Evolutionary conservation across 352 stramenopile genomes (phyloP), one percentile per base, ranked within the genome.

Genomic region (Phytophthora megakarya): DNA sequence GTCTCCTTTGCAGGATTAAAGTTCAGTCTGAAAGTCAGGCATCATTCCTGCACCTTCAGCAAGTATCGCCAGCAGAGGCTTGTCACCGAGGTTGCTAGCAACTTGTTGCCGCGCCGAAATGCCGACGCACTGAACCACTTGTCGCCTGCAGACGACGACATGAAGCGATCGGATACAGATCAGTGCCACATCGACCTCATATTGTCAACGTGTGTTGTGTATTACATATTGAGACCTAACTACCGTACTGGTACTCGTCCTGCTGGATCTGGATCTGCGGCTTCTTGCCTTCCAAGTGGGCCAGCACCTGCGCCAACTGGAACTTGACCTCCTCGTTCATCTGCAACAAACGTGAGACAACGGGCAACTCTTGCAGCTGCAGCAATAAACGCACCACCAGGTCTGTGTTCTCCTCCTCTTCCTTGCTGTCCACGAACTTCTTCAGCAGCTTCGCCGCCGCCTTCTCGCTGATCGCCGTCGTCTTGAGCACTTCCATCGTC

Each of bases 301-400:
- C 81, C 52, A 92, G 72, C 54, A 92, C 84, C 68, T 92, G 84
- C 61, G 70, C 51, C 52, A 92, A 74, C 61, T 92, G 84, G n/a
- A 72, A 77, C 69, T 88, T 88, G 28, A 92, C 80, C 51, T 90
- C 84, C 10, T 90, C 81, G 35, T 81, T 92, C 70, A 92, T 86
- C 84, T 92, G 26, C 22, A 70, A 44, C 13, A 58, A 23, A 21
- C 40, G 32, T 60, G 33, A 53, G 40, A n/a, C 39, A 35, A 50
- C 40, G 30, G 30, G 38, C 12, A 8, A 22, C 25, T 15, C 32
- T 50, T 21, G 16, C 19, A 45, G 18, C 22, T 47, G 13, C 39
- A 53, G n/a, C 16, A 13, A 22, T 16, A 2, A 55, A 65, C 78
- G 65, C 61, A 92, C 84, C 81, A 90, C 81, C 33, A 90, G 60